Base-by-base conservation (phyloP, 2,329 filamentous ascomycete species). In the Alternaria sp. region DNA sequence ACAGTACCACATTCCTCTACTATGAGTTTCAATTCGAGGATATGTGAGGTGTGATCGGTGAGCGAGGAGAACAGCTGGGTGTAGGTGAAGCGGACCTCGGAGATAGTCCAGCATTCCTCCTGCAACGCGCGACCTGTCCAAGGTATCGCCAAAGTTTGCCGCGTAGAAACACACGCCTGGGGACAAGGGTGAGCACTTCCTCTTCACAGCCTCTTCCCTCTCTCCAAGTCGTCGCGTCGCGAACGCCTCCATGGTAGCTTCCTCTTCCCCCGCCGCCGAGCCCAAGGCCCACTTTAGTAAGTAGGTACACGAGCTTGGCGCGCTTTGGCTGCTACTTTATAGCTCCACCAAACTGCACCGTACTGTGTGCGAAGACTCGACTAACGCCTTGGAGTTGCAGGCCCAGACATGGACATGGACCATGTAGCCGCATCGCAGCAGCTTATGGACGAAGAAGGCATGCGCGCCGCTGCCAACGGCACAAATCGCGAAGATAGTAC, bases 341-440 rank as follows among this genome's bases (percentile, higher is more conserved):
- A 29, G 29, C 50, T 58, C 33, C 28, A 41, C 33, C 44, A 17
- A 24, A 9, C 29, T 11, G 4, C 21, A 1, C n/a, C 29, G n/a
- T 24, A n/a, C 8, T 34, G 33, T 34, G 33, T 13, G 11, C 28
- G 36, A 44, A 50, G n/a, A 28, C 42, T 17, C 37, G 11, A 53
- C 66, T 69, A 37, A 68, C 59, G 28, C 39, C 41, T 61, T 53
- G 51, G 29, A 33, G 29, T 5, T 11, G n/a, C 36, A 69, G 68
- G 51, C 36, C 63, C 67, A 0, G 53, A 54, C 3, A 64, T 64
- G 60, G 53, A 54, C 3, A 64, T 64, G 60, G 68, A 70, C 49
- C 63, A 69, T 52, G 36, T 61, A 26, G 60, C 62, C 10, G 68
- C 68, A 7, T 64, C 63, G 26, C 63, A 66, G 51, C 68, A 70